Evolutionary conservation across 176 grass and related monocot species (phyloP).

Genomic region (Hyparrhenia diplandra): DNA sequence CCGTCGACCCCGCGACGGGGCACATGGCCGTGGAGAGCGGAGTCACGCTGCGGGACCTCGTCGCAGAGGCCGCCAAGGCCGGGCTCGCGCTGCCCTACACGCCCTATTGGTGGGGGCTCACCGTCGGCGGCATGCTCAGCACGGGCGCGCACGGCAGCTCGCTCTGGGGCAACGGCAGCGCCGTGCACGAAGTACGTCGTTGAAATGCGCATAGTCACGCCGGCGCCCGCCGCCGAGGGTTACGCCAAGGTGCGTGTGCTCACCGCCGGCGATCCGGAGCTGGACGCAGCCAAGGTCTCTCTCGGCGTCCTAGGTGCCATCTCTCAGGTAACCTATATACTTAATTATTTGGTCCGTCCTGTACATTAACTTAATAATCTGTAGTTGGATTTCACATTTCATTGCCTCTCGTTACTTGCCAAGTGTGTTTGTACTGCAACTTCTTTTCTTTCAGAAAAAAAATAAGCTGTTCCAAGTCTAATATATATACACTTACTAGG

Average conservation of each 20-base stretch:
- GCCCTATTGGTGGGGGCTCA: slow-evolving; percentile 77
- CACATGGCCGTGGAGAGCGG: slow-evolving; percentile 53
- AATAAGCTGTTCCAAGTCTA: neutral
- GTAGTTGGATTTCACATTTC: neutral
- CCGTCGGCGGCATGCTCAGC: slow-evolving; percentile 60
- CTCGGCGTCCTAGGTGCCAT: slow-evolving; percentile 77
- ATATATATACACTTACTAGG: neutral
- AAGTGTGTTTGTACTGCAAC: neutral
- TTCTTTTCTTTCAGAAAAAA: neutral
- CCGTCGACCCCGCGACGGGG: slow-evolving; percentile 2
- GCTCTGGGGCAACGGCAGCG: slow-evolving; percentile 60
- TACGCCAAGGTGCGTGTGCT: slow-evolving; percentile 53
- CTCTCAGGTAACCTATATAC: slow-evolving; percentile 52
- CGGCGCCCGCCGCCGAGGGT: slow-evolving; percentile 37
- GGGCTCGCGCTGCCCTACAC: slow-evolving; percentile 59
- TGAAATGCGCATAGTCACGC: slow-evolving; percentile 51
- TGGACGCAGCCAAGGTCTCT: slow-evolving; percentile 74
- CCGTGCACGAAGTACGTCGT: slow-evolving; percentile 88
- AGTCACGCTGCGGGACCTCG: slow-evolving; percentile 38
- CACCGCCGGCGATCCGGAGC: slow-evolving; percentile 31
- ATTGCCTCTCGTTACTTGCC: neutral
- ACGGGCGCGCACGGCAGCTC: slow-evolving; percentile 89
- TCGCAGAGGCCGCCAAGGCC: slow-evolving; percentile 19
- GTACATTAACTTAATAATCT: too few species aligned
- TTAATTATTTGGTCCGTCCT: too few species aligned